A percentile compares a stretch with the other conserved stretches of the same genome.
Evolutionary conservation across 1,284 basidiomycete genomes (phyloP).

Genomic region (Porogramme epimiltina): DNA sequence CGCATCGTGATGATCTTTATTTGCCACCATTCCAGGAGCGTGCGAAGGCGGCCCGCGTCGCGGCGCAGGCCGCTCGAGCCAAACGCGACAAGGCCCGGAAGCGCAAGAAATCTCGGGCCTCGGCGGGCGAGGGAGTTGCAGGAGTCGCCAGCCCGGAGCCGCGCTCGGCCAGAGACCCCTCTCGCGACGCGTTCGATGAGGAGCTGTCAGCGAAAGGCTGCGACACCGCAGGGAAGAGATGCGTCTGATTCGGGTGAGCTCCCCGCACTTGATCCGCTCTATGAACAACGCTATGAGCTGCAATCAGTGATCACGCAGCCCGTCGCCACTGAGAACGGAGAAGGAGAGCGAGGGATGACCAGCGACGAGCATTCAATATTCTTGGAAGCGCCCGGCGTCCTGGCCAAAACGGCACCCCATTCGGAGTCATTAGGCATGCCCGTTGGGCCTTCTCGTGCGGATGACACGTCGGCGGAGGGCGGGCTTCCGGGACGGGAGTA

Average conservation of each 20-base stretch:
- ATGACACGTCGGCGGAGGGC: too few relatives aligned
- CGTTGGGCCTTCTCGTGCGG: too few relatives aligned
- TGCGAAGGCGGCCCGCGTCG: constrained; percentile 28
- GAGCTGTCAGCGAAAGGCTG: background rate
- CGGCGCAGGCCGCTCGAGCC: constrained; percentile 25
- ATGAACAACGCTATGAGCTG: too few relatives aligned
- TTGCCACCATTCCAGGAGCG: constrained; percentile 23
- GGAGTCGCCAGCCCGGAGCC: background rate
- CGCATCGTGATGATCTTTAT: constrained; percentile 1
- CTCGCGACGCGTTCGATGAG: background rate
- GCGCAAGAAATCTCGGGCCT: constrained; percentile 20
- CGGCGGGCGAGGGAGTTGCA: background rate
- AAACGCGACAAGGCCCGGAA: constrained; percentile 33
- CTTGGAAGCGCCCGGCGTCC: too few relatives aligned
- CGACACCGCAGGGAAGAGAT: constrained; percentile 12
- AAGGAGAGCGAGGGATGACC: too few relatives aligned
- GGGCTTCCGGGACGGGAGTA: too few relatives aligned
- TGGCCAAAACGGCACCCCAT: too few relatives aligned
- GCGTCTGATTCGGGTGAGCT: constrained; percentile 21
- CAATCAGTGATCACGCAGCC: background rate
- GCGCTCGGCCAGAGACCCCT: background rate
- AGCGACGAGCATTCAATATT: too few relatives aligned
- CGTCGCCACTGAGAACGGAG: too few relatives aligned
- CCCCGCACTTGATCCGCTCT: constrained; percentile 2
- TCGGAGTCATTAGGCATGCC: too few relatives aligned